These are phyloP conservation scores for Dissoconium aciculare DNA, from an alignment of 2,329 filamentous ascomycete genomes.

Conservation along the genomic window DNA sequence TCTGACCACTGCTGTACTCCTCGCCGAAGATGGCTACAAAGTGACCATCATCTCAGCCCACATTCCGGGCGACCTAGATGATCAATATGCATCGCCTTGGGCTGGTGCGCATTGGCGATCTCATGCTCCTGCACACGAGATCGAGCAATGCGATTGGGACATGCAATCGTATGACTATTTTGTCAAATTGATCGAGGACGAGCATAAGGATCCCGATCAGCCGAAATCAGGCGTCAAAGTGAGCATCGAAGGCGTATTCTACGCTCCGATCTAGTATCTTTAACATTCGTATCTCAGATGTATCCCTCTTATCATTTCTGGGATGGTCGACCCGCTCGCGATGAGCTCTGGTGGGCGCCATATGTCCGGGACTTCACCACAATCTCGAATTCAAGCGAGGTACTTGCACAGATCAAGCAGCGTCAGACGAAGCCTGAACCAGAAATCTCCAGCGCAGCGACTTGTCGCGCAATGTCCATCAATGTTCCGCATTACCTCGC, in stretches of 20 bases:
- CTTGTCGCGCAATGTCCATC: conserved; percentile 24
- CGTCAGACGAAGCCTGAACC: conserved; percentile 12
- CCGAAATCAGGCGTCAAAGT: conserved; percentile 17
- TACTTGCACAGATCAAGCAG: conserved; percentile 13
- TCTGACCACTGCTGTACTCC: conserved; percentile 31
- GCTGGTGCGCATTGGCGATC: conserved; percentile 36
- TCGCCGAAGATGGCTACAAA: conserved; percentile 27
- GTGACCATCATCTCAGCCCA: conserved; percentile 32
- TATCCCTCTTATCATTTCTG: conserved; percentile 19
- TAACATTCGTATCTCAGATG: too few relatives aligned
- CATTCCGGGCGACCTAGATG: conserved; percentile 28
- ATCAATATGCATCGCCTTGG: conserved; percentile 33
- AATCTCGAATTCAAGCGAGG: conserved; percentile 9
- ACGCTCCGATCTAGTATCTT: too few relatives aligned
- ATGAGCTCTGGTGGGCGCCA: conserved; percentile 27
- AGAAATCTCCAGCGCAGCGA: conserved; percentile 16
- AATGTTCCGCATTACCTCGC: conserved; percentile 26
- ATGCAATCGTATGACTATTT: conserved; percentile 30
- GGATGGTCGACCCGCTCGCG: conserved; percentile 14
- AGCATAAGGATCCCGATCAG: conserved; percentile 15
- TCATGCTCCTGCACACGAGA: conserved; percentile 23
- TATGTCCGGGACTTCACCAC: conserved; percentile 23
- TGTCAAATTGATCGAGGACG: conserved; percentile 21
- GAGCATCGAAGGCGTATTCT: too few relatives aligned
- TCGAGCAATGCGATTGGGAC: conserved; percentile 29